Base-by-base conservation (phyloP, 192 early-diverging fungal species). In the Coemansia sp. region DNA sequence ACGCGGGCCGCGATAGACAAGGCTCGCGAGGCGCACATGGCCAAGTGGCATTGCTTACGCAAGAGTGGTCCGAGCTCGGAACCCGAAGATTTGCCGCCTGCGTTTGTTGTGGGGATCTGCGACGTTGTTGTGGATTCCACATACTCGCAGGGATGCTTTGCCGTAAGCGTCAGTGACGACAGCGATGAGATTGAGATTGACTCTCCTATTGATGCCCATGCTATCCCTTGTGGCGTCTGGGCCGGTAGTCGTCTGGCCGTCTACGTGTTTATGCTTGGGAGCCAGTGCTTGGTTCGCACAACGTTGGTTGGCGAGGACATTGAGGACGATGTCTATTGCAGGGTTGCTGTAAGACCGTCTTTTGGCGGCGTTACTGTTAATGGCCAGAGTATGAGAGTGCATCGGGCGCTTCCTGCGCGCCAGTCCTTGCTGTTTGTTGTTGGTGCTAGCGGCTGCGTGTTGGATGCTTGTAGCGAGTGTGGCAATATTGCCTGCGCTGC, bases 331-430 rank as follows among this genome's bases (percentile, higher is more conserved):
- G 59, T 38, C 21, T 18, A 9, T 5, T 61, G 59, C 6, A 26
- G 14, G 1, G 39, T 61, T 13, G 34, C 26, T 9, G 21, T 58
- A 7, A n/a, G 10, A 13, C 16, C 43, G 25, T 39, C 43, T 16
- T 21, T 12, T 1, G 39, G 42, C 3, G 38, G 21, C 16, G 7
- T 36, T 16, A 26, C 28, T 18, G 18, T 41, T 64, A 76, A 82
- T 56, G 70, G 74, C 25, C 79, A 76, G 62, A 61, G 59, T 2
- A 61, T 82, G 73, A 70, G 74, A 16, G 64, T 73, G 34, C 79
- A 73, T 47, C 37, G 16, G 26, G 56, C 56, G 11, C 36, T 41
- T 31, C 53, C 65, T 5, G 38, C 53, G 23, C 43, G 42, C 25
- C 65, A 65, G 62, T 66, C 75, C 48, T 70, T 81, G 50, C 56